phyloP scores from a whole-genome alignment of 805 yeast species.

The Nakazawaea wickerhamii region DNA sequence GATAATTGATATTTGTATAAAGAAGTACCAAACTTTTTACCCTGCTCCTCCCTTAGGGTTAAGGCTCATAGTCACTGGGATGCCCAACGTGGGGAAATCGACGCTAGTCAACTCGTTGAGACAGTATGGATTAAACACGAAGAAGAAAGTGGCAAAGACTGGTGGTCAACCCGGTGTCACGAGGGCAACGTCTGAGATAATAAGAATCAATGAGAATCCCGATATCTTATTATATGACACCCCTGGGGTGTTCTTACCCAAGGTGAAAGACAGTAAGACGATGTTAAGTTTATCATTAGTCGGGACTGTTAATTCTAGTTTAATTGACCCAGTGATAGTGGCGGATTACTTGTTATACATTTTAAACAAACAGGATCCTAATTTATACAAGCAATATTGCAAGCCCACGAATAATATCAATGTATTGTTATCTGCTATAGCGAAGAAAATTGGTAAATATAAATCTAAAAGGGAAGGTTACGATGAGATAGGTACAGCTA shows the following conservation, averaged over 20 bases:
- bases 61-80: constrained; percentile 73
- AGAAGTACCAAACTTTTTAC: constrained; percentile 36
- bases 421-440: constrained; percentile 46
- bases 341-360: constrained; percentile 80
- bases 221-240: constrained; percentile 76
- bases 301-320: constrained; percentile 64
- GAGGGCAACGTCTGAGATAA: constrained; percentile 66
- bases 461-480: constrained; percentile 27
- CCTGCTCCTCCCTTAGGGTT: constrained; percentile 85
- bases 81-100: constrained; percentile 98
- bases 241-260: constrained; percentile 89
- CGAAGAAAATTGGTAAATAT: constrained; percentile 29
- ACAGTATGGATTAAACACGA: constrained; percentile 22
- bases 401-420: constrained; percentile 71
- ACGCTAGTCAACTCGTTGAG: constrained; percentile 76
- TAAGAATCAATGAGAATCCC: constrained; percentile 56
- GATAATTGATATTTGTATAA: constrained; percentile 45
- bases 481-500: constrained; percentile 58
- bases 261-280: constrained; percentile 54
- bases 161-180: constrained; percentile 94
- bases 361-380: constrained; percentile 57
- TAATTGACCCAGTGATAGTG: constrained; percentile 78
- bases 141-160: constrained; percentile 69
- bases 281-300: constrained; percentile 72
- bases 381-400: constrained; percentile 38